phyloP scores from a whole-genome alignment of 495 filamentous ascomycete species.

The Chlorociboria aeruginascens region DNA sequence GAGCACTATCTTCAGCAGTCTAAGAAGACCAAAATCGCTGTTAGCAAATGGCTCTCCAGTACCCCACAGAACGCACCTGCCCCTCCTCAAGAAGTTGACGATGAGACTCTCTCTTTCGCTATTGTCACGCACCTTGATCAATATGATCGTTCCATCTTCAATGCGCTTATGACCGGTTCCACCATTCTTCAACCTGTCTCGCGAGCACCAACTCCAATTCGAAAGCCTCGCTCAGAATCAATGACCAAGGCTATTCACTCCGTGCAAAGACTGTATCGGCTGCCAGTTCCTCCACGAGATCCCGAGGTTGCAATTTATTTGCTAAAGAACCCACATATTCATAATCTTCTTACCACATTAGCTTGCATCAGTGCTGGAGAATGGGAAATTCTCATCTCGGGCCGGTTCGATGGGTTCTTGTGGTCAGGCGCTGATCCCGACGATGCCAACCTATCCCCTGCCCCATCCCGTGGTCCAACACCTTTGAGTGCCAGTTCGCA shows the following conservation, averaged over 20 bases:
- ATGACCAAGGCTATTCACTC: conserved; percentile 60
- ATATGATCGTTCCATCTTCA: conserved; percentile 65
- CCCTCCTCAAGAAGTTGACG: conserved; percentile 76
- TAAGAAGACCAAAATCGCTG: conserved; percentile 70
- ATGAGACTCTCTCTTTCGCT: conserved; percentile 84
- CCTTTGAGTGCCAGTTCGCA: conserved; percentile 27
- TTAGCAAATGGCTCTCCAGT: conserved; percentile 74
- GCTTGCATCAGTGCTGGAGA: conserved; percentile 76
- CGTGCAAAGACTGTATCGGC: conserved; percentile 75
- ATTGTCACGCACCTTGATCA: conserved; percentile 77
- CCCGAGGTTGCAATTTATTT: conserved; percentile 83
- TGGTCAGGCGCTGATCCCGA: conserved; percentile 78
- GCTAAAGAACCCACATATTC: conserved; percentile 66
- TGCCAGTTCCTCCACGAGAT: conserved; percentile 59
- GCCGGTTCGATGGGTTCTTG: conserved; percentile 93
- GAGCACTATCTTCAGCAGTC: conserved; percentile 82
- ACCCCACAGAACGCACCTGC: conserved; percentile 60
- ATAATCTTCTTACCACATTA: conserved; percentile 79
- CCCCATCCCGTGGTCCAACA: conserved; percentile 40
- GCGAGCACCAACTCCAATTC: conserved; percentile 42
- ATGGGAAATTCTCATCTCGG: conserved; percentile 93
- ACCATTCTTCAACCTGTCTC: conserved; percentile 38
- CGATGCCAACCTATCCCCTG: conserved; percentile 27
- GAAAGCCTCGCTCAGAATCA: conserved; percentile 50
- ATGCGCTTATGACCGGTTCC: conserved; percentile 62